phyloP scores from a whole-genome alignment of 2,329 filamentous ascomycete species.

The Endoconidiophora laricicola region DNA sequence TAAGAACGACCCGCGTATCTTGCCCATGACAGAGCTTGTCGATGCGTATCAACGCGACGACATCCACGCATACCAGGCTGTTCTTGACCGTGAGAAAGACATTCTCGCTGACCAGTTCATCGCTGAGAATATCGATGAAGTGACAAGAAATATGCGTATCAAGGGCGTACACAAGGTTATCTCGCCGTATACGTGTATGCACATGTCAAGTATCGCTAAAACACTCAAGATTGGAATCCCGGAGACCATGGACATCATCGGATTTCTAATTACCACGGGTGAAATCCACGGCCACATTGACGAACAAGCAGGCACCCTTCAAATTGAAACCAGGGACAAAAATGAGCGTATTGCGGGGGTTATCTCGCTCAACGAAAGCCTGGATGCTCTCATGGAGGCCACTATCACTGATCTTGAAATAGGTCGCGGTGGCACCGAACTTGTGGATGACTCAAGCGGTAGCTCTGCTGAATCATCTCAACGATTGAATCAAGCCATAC shows the following conservation, averaged over 20 bases:
- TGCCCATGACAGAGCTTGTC: slow-evolving; percentile 92
- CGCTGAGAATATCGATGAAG: slow-evolving; percentile 96
- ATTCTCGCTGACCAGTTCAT: slow-evolving; percentile 88
- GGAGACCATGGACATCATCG: slow-evolving; percentile 91
- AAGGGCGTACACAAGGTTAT: slow-evolving; percentile 89
- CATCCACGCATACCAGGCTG: slow-evolving; percentile 77
- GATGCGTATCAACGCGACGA: slow-evolving; percentile 94
- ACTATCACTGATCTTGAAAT: slow-evolving; percentile 60
- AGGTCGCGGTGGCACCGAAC: not conserved
- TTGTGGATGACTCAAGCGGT: not conserved
- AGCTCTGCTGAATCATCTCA: too few relatives aligned
- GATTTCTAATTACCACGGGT: slow-evolving; percentile 80
- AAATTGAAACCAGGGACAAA: slow-evolving; percentile 61
- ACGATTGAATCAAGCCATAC: too few relatives aligned
- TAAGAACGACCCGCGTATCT: slow-evolving; percentile 84
- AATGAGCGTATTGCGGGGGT: slow-evolving; percentile 58
- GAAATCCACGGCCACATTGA: slow-evolving; percentile 80
- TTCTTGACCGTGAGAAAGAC: slow-evolving; percentile 74
- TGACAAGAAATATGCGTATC: slow-evolving; percentile 93
- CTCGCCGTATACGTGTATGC: slow-evolving; percentile 87
- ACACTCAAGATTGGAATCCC: slow-evolving; percentile 70
- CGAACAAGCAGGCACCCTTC: slow-evolving; percentile 68
- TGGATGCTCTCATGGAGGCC: slow-evolving; percentile 51
- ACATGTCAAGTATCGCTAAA: slow-evolving; percentile 69
- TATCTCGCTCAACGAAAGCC: slow-evolving; percentile 52